phyloP scores from a whole-genome alignment of 1,284 basidiomycete genomes.

The Ceratobasidium sp. region DNA sequence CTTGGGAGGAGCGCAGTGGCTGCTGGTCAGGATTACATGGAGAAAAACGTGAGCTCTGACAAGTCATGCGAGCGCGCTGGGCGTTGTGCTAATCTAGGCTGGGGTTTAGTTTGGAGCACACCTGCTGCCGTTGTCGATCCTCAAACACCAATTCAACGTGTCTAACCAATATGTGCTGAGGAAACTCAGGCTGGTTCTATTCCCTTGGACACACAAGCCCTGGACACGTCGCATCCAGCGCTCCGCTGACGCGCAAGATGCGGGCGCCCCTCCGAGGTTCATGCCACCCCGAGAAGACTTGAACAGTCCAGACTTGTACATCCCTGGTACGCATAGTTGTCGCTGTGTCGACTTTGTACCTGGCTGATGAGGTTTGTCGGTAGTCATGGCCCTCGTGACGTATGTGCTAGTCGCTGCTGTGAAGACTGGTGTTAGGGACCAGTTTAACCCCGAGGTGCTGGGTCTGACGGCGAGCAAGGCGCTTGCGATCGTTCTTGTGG shows the following conservation, averaged over 20 bases:
- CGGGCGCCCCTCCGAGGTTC: constrained; percentile 63
- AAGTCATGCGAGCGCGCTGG: background rate
- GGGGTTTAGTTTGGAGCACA: constrained; percentile 74
- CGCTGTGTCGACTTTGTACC: constrained; percentile 9
- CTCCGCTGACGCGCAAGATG: constrained; percentile 69
- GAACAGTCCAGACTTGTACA: constrained; percentile 96
- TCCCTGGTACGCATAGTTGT: constrained; percentile 75
- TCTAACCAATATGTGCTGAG: constrained; percentile 95
- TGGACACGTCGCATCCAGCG: constrained; percentile 76
- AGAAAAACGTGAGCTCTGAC: constrained; percentile 81
- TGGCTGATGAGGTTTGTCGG: background rate
- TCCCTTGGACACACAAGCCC: constrained; percentile 93
- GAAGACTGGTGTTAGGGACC: constrained; percentile 82
- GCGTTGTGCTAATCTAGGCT: background rate
- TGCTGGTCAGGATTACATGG: constrained; percentile 95
- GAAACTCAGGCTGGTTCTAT: constrained; percentile 90
- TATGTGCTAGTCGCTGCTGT: constrained; percentile 92
- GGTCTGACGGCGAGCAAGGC: constrained; percentile 88
- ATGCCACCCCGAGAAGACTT: constrained; percentile 92
- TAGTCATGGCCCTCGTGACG: constrained; percentile 96
- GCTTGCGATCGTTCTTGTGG: constrained; percentile 80
- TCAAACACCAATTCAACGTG: constrained; percentile 97
- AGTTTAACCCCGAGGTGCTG: constrained; percentile 91
- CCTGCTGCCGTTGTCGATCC: constrained; percentile 75
- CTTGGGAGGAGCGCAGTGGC: constrained; percentile 91